These are phyloP conservation scores for Cercospora sojina DNA, from an alignment of 2,329 filamentous ascomycete genomes.

Conservation along the genomic window DNA sequence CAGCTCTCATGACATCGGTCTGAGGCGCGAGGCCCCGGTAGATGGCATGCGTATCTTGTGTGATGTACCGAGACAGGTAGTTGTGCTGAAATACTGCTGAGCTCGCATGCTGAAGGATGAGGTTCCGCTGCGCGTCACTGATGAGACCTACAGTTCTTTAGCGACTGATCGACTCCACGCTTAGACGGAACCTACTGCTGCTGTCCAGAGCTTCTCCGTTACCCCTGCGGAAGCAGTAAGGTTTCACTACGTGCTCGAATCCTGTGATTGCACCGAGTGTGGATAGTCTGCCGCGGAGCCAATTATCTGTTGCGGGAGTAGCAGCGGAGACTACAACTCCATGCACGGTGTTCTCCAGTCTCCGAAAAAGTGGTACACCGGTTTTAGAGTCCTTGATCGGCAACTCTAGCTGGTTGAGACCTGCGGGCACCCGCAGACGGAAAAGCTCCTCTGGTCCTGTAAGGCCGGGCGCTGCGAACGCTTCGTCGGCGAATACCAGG, in stretches of 20 bases:
- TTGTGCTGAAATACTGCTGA: conserved; percentile 1
- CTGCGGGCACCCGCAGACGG: neutral
- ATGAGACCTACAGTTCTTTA: conserved; percentile 2
- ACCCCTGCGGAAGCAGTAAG: conserved; percentile 9
- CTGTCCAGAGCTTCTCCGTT: conserved; percentile 22
- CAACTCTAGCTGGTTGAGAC: conserved; percentile 13
- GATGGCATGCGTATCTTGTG: neutral
- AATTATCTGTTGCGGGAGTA: neutral
- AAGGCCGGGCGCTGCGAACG: conserved; percentile 11
- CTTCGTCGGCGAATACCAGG: conserved; percentile 21
- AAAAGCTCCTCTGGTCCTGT: neutral
- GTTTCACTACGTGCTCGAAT: neutral
- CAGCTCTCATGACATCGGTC: neutral
- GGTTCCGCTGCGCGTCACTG: neutral
- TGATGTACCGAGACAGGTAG: neutral
- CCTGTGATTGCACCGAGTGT: neutral
- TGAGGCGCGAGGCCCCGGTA: neutral
- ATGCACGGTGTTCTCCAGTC: neutral
- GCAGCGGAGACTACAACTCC: neutral
- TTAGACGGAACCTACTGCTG: conserved; percentile 16
- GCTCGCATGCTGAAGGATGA: conserved; percentile 2
- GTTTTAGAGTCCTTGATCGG: conserved; percentile 4
- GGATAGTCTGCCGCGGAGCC: neutral
- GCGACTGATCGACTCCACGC: neutral
- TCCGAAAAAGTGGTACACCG: neutral